Evolutionary conservation across 192 early-diverging fungal species (phyloP), one percentile per base, ranked within the genome.

Genomic region (Podila epicladia): DNA sequence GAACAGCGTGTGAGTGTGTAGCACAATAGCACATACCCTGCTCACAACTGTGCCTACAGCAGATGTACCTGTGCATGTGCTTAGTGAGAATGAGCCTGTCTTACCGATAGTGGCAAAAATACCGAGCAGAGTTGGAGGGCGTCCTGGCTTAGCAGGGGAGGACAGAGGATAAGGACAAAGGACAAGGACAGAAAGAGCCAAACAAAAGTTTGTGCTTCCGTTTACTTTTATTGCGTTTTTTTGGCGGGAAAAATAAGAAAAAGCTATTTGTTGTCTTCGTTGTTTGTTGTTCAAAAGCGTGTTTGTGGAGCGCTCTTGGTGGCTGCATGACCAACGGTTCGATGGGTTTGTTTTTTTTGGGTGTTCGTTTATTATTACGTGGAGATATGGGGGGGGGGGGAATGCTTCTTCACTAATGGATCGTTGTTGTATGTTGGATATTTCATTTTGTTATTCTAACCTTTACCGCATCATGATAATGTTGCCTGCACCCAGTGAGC

Each of bases 401-500:
- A 55, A 55, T 55, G n/a, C 20, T 22, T 55, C 20, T 20, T 53
- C 6, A 4, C 53, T 55, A 24, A 45, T 15, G 41, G 13, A 17
- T 45, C 13, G 41, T 15, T 37, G 35, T 12, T 24, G 11, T 55
- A 2, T 11, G 24, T 24, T 22, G 53, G 24, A 11, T 55, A n/a
- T 26, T 55, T n/a, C 53, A 55, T 26, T 9, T 24, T 24, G 53
- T 55, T 17, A 17, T 24, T 17, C 53, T 55, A 17, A 24, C 24
- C 24, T 62, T 31, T 63, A 74, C 37, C 73, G 50, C 35, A 67
- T 29, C 49, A 74, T 29, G 12, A 58, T 35, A 24, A 64, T 31
- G 37, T 64, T 41, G 22, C 67, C 67, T 9, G 53, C 22, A n/a
- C 55, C 60, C 35, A 75, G 38, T 50, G 9, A 64, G 55, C 26